These are phyloP conservation scores for Acanthamoeba sp. DNA, from an alignment of 208 protist genomes.

Conservation along the genomic window DNA sequence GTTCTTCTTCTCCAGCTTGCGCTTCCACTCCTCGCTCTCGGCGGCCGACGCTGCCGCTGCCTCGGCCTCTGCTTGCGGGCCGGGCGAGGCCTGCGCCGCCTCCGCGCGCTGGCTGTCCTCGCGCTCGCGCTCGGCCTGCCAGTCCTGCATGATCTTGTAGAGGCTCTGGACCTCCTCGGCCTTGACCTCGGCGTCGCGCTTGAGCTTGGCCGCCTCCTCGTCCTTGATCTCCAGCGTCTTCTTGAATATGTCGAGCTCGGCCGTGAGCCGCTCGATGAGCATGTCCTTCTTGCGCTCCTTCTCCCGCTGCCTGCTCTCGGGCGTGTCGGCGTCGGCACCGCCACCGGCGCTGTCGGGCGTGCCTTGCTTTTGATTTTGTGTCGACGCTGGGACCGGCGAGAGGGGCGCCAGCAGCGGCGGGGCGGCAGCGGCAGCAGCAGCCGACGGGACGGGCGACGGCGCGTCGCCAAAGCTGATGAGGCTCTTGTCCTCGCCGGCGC, in stretches of 20 bases:
- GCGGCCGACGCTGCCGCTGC: background rate
- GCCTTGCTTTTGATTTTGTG: background rate
- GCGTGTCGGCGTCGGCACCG: background rate
- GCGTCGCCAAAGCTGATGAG: slow-evolving; percentile 62
- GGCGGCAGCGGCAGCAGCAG: background rate
- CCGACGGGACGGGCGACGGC: background rate
- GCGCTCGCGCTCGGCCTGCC: slow-evolving; percentile 27
- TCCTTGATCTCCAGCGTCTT: slow-evolving; percentile 62
- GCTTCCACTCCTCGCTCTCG: slow-evolving; percentile 53
- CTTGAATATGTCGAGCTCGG: slow-evolving; percentile 62
- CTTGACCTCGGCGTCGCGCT: slow-evolving; percentile 44
- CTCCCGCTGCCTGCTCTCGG: background rate
- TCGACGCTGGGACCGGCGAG: background rate
- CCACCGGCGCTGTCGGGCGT: background rate
- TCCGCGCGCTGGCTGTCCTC: background rate
- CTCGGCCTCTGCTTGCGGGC: background rate
- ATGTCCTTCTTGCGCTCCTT: slow-evolving; percentile 30
- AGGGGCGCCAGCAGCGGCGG: background rate
- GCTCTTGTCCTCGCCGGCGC: background rate
- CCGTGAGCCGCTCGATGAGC: slow-evolving; percentile 42
- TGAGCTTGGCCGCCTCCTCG: slow-evolving; percentile 55
- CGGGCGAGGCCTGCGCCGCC: background rate
- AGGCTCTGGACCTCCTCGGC: slow-evolving; percentile 56
- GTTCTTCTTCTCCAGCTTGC: slow-evolving; percentile 57
- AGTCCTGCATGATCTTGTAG: slow-evolving; percentile 64